These are phyloP conservation scores for Leucogyrophana mollusca DNA, from an alignment of 768 basidiomycete species.

Conservation along the genomic window DNA sequence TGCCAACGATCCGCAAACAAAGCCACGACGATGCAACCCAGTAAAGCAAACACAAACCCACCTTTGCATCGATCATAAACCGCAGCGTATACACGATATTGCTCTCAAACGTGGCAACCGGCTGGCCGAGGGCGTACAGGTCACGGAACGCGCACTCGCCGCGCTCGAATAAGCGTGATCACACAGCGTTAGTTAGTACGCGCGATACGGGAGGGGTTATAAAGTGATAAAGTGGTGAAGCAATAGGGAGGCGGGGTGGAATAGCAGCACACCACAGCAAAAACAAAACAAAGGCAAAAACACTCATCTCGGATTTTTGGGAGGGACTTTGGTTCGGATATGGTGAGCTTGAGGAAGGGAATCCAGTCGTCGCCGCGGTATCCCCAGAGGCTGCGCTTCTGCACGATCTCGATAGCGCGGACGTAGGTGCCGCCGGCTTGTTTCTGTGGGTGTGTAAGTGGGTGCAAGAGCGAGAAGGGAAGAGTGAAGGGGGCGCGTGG, in stretches of 20 bases:
- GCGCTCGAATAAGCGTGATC: conserved; percentile 66
- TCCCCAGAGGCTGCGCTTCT: conserved; percentile 79
- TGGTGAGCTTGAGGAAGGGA: conserved; percentile 83
- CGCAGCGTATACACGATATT: conserved; percentile 89
- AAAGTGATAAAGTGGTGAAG: no score
- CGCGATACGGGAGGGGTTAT: no score
- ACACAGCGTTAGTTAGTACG: no score
- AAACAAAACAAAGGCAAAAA: conserved; percentile 1
- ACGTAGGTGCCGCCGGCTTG: conserved; percentile 39
- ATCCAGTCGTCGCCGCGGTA: conserved; percentile 79
- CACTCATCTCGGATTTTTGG: conserved; percentile 92
- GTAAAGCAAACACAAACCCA: conserved; percentile 30
- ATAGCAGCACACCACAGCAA: no score
- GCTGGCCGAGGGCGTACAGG: conserved; percentile 46
- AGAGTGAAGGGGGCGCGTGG: background rate
- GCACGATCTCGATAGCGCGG: conserved; percentile 53
- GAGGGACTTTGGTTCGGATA: conserved; percentile 68
- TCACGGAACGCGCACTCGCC: conserved; percentile 69
- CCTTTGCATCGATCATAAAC: conserved; percentile 98
- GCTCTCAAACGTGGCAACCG: conserved; percentile 82
- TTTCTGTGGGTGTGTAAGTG: conserved; percentile 10
- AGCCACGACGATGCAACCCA: no score
- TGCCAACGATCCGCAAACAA: no score
- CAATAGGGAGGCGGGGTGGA: no score
- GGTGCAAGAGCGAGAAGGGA: background rate